Evolutionary conservation across 177 flowering plant species (phyloP).

Genomic region (Vitis hybrid): DNA sequence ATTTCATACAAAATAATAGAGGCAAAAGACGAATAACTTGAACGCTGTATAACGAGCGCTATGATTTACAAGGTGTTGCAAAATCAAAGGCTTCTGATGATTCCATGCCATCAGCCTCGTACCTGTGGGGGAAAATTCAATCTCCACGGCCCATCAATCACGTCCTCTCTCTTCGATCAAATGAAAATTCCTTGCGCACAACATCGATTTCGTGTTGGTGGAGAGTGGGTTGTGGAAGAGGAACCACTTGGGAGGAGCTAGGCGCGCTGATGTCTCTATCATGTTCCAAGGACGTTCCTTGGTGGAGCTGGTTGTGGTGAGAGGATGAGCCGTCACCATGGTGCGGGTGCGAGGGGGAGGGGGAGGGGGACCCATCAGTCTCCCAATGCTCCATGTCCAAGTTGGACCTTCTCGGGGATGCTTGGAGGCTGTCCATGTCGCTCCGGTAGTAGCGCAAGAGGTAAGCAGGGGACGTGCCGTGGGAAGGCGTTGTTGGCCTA

Average conservation of each 20-base stretch:
- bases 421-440: constrained; percentile 21
- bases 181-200: constrained; percentile 33
- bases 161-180: constrained; percentile 28
- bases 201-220: constrained; percentile 23
- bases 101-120: too few species aligned
- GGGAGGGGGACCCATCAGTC: constrained; percentile 18
- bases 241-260: constrained; percentile 6
- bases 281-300: background rate
- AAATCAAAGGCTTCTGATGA: background rate
- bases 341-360: constrained; percentile 24
- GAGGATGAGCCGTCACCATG: constrained; percentile 36
- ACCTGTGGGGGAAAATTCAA: too few species aligned
- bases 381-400: constrained; percentile 15
- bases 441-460: constrained; percentile 24
- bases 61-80: background rate
- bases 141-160: background rate
- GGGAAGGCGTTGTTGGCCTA: constrained; percentile 37
- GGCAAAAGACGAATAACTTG: too few species aligned
- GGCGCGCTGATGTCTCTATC: constrained; percentile 18
- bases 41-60: too few species aligned
- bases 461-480: constrained; percentile 38
- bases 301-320: constrained; percentile 10
- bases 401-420: constrained; percentile 26
- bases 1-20: too few species aligned
- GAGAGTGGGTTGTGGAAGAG: background rate